Evolutionary conservation across 345 rosid species (phyloP), one percentile per base, ranked within the genome.

Genomic region (Aquilaria yunnanensis): DNA sequence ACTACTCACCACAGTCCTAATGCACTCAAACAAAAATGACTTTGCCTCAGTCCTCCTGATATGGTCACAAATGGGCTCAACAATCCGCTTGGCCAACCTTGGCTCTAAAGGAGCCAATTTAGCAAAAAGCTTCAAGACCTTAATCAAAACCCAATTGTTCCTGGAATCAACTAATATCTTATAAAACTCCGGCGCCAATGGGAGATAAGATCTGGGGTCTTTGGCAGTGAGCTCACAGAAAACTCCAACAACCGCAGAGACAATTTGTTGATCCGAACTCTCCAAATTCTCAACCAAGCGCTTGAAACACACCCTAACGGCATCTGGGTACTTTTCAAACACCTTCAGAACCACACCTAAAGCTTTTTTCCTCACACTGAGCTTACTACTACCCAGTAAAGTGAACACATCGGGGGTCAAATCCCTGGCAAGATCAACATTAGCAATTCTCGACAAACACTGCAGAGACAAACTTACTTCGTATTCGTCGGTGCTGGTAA

Each of bases 231-330:
- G 85, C 72, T 94, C 97, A 57, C 92, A 82, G 51, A 94, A 91
- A 57, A 94, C 92, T 59, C 96, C 96, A 47, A 91, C 77, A 29
- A 77, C 86, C 4, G 93, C 91, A 30, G 87, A 88, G 10, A 85
- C 61, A 60, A 81, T 67, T 57, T 77, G 81, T 0, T 77, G 78
- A 73, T 94, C 96, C 47, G 81, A 77, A 76, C 80, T 80, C 72
- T 90, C 99, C 32, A 94, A 79, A 83, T 81, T 87, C 74, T 94
- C 99, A 6, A 87, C 97, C 67, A 94, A 72, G 61, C 96, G 87
- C 82, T 91, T 89, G 60, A 91, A 88, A 72, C 96, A 94, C 14
- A 91, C 86, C 80, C 85, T 76, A 63, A 88, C 96, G 5, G 93
- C 81, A 76, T 94, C 97, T 30, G 97, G 96, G 63, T 82, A 83